Base-by-base conservation (phyloP, 768 basidiomycete species). In the Naganishia vaughanmartiniae region DNA sequence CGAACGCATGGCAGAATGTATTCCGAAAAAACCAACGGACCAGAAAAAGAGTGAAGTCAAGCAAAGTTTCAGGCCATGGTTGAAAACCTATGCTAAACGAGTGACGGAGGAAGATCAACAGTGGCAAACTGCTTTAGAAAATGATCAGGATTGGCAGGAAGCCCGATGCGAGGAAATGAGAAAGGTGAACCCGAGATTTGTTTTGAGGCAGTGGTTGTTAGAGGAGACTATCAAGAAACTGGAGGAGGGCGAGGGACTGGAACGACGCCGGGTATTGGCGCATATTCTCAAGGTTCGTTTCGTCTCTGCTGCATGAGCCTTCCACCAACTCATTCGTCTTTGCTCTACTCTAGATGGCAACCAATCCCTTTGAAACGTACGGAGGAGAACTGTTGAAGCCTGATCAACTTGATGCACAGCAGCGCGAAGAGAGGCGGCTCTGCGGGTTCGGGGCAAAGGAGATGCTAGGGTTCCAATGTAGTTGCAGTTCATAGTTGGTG, bases 181-280 rank as follows among this genome's bases (percentile, higher is more conserved):
- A 72, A 79, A 73, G 28, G 87, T 84, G 33, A 99, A 99, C 78
- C 96, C 96, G 21, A 84, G 93, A 42, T 98, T 99, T 81, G 88
- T 95, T 39, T 81, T 98, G 70, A 84, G 96, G 71, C 96, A 98
- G 81, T 98, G 96, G 96, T 83, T 98, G 11, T 84, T 99, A 39
- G 93, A 98, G 79, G 94, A 98, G 77, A 89, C 91, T 28, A 98
- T 98, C 77, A 81, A 82, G 72, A 86, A 86, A 73, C 86, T 92
- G 1, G 90, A 93, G 67, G 54, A 65, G 7, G 71, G 69, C n/a
- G 68, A 70, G 14, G 51, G 67, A 17, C 31, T 53, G 67, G 76
- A 77, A 46, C 90, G 89, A 57, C 88, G 87, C 82, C 83, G 85
- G 70, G 82, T 90, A 2, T 82, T 97, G 63, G 87, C 87, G 15